Conservation (phyloP, 306 rosid species). For the Mimosa bimucronata region DNA sequence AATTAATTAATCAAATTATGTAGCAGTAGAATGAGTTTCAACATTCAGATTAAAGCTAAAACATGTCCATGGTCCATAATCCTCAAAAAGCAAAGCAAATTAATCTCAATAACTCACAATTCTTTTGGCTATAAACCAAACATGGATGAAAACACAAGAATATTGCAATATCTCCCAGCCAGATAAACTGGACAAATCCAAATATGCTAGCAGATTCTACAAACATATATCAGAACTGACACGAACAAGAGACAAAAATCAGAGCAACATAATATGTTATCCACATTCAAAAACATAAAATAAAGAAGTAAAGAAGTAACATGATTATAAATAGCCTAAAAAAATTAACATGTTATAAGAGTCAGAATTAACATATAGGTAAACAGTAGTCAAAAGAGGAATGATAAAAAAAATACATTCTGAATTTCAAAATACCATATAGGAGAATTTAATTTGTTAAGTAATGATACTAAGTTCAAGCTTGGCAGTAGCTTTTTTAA, state of each 20-base stretch:
- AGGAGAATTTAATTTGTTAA: no score
- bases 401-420: no score
- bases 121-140: not conserved
- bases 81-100: not conserved
- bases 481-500: no score
- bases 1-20: not conserved
- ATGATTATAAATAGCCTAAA: conserved; percentile 33
- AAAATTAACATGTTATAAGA: conserved; percentile 16
- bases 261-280: conserved; percentile 27
- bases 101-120: conserved; percentile 11
- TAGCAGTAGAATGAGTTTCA: not conserved
- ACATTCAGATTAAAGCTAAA: conserved; percentile 15
- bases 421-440: no score
- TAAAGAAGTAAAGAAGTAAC: conserved; percentile 40
- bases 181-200: not conserved
- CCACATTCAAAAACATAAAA: conserved; percentile 37
- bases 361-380: not conserved
- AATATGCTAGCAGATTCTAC: not conserved
- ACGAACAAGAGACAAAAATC: not conserved
- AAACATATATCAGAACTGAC: conserved; percentile 1
- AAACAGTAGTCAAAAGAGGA: conserved; percentile 21
- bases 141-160: not conserved
- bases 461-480: no score
- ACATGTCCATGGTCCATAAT: conserved; percentile 20
- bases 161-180: not conserved